Evolutionary conservation across 257 asterid species (phyloP), one percentile per base, ranked within the genome.

Genomic region (Petunia axillaris): DNA sequence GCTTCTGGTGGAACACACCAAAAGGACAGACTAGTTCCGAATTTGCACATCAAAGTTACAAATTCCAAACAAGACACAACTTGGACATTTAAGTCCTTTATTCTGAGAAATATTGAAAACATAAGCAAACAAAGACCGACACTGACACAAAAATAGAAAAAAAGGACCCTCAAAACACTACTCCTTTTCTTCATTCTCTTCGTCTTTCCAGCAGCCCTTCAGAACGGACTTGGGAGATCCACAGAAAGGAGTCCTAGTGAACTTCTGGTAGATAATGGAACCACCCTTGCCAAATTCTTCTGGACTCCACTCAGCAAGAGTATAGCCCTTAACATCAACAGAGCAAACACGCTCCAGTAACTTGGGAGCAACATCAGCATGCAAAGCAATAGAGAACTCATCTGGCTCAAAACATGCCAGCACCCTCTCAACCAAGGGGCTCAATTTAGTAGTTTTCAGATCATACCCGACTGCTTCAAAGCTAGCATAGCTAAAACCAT

Each of bases 401-500:
- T 46, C 82, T 1, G 98, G 98, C 44, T 82, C 79, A 10, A 93
- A 93, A 81, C 98, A 93, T 0, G 87, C 83, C 87, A 93, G 81
- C 59, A 90, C 98, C 84, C 96, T 88, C 80, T 83, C 88, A 43
- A 93, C 85, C 87, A 93, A 68, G 53, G 36, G 52, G 36, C 87
- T 87, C 48, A 90, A 70, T 63, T 85, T 87, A 81, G 80, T 60
- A 15, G 7, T 71, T 75, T 88, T 87, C 53, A 90, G 71, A 81
- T 93, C 85, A 76, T 93, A 93, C 2, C 98, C 98, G 16, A 91
- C 91, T 10, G 94, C 94, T 83, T 93, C 98, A 81, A 93, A 93
- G 86, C 98, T 93, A 0, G 98, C 97, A 9, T 93, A 93, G 53
- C 97, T 93, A 71, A 93, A 93, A 46, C 98, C 98, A 54, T 93